These are phyloP conservation scores for Saprolegnia parasitica DNA, from an alignment of 352 stramenopile species.

Conservation along the genomic window DNA sequence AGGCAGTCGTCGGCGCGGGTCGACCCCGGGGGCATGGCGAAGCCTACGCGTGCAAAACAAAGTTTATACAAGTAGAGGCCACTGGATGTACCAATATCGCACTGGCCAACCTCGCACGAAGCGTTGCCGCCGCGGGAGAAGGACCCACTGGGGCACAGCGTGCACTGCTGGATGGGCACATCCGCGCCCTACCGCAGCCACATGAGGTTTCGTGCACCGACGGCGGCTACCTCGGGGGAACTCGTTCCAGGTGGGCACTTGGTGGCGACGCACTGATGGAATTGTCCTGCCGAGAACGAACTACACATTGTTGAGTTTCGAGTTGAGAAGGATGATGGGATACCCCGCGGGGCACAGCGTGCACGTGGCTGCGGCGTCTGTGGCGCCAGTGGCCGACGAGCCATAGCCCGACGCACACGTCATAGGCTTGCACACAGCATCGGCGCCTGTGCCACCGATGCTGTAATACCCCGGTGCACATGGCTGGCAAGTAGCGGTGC, in stretches of 20 bases:
- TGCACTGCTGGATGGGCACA: constrained; percentile 13
- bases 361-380: constrained; percentile 36
- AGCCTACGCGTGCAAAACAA: not conserved
- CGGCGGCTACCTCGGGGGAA: constrained; percentile 12
- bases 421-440: constrained; percentile 34
- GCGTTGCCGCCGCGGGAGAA: constrained; percentile 12
- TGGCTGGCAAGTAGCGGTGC: constrained; percentile 30
- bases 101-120: not conserved
- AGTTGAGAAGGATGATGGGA: not conserved
- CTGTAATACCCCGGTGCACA: constrained; percentile 40
- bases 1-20: not conserved
- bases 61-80: not conserved
- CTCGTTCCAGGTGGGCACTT: constrained; percentile 6
- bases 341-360: constrained; percentile 18
- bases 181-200: not conserved
- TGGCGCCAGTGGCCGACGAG: constrained; percentile 31
- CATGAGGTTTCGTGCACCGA: not conserved
- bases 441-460: constrained; percentile 24
- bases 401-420: constrained; percentile 32
- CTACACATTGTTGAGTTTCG: not conserved
- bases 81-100: not conserved
- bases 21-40: not conserved
- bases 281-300: constrained; percentile 11
- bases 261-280: constrained; percentile 13
- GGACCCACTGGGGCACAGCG: constrained; percentile 2